phyloP scores from a whole-genome alignment of 352 stramenopile genomes.

The Phytopythium litorale region DNA sequence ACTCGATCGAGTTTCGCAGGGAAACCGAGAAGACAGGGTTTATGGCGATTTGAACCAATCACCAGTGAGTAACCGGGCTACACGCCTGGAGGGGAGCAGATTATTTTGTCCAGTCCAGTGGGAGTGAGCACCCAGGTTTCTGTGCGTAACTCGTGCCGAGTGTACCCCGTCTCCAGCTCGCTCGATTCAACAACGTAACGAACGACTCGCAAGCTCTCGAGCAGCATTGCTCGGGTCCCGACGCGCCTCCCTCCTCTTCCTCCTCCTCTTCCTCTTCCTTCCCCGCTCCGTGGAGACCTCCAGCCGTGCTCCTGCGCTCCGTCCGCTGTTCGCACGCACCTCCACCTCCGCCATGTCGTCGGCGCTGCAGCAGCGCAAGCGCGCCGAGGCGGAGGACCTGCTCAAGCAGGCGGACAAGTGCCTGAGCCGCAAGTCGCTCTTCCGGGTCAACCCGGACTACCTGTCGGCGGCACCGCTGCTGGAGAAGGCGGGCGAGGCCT shows the following conservation, averaged over 20 bases:
- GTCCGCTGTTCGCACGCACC: neutral
- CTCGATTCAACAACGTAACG: constrained; percentile 3
- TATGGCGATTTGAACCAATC: too few relatives aligned
- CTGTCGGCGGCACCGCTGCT: constrained; percentile 60
- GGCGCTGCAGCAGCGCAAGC: constrained; percentile 46
- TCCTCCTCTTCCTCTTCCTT: neutral
- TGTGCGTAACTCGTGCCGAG: too few relatives aligned
- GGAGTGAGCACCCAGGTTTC: too few relatives aligned
- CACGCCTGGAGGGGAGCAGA: too few relatives aligned
- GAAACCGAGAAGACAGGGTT: too few relatives aligned
- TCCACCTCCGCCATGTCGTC: constrained; percentile 14
- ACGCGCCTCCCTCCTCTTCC: neutral
- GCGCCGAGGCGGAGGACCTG: constrained; percentile 40
- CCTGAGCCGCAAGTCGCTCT: constrained; percentile 50
- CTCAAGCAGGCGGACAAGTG: constrained; percentile 58
- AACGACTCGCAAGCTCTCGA: neutral
- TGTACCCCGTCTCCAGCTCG: too few relatives aligned
- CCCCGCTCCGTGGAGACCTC: neutral
- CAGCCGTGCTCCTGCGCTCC: neutral
- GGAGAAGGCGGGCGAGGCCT: constrained; percentile 72
- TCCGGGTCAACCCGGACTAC: constrained; percentile 69
- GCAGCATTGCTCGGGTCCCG: neutral
- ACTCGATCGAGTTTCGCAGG: too few relatives aligned
- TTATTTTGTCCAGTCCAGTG: too few relatives aligned
- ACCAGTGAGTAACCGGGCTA: too few relatives aligned